These are phyloP conservation scores for Syzygium syzygioides DNA, from an alignment of 441 rosid genomes.

Conservation along the genomic window DNA sequence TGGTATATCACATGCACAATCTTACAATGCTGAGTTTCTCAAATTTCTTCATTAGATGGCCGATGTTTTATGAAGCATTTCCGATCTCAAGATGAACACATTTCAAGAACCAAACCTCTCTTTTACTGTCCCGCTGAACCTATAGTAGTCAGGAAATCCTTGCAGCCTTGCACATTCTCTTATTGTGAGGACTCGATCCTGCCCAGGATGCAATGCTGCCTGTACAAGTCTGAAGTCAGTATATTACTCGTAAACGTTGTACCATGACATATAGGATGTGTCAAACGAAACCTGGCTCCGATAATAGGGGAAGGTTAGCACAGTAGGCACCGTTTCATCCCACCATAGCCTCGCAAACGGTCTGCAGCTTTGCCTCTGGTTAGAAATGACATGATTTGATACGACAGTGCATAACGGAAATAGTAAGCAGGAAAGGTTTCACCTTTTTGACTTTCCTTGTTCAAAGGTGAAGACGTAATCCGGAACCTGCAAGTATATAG, in stretches of 20 bases:
- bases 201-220: constrained; percentile 87
- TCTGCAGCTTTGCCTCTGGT: constrained; percentile 27
- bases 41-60: background rate
- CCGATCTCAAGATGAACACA: background rate
- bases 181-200: constrained; percentile 77
- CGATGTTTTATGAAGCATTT: background rate
- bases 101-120: constrained; percentile 46
- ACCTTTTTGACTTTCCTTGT: constrained; percentile 88
- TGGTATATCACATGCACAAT: background rate
- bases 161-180: constrained; percentile 89
- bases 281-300: constrained; percentile 52
- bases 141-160: constrained; percentile 96
- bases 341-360: constrained; percentile 95
- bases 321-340: constrained; percentile 91
- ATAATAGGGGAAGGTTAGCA: constrained; percentile 58
- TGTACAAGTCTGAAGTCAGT: constrained; percentile 20
- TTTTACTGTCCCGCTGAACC: constrained; percentile 64
- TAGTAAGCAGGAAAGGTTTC: constrained; percentile 1
- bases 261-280: background rate
- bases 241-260: background rate
- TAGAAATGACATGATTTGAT: background rate
- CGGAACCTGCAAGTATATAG: constrained; percentile 43
- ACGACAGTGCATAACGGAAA: background rate
- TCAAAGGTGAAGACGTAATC: constrained; percentile 52
- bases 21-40: background rate